phyloP scores from a whole-genome alignment of 352 stramenopile genomes.

The Halophytophthora polymorphica region DNA sequence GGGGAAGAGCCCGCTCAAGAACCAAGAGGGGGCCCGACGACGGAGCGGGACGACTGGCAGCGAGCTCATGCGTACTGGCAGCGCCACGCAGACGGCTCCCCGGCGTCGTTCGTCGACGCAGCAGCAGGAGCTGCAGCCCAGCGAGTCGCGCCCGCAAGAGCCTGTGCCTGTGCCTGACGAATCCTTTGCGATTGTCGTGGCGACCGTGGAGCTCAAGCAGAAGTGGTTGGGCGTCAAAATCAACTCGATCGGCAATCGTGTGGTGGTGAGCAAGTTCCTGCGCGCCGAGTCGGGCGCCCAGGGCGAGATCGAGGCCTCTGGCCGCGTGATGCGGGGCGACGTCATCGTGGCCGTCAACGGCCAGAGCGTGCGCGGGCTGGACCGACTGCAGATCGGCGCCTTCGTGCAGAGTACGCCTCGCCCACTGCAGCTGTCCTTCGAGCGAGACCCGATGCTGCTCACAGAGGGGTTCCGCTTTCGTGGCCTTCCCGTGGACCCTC shows the following conservation, averaged over 20 bases:
- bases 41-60: conserved; percentile 21
- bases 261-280: conserved; percentile 75
- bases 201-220: conserved; percentile 52
- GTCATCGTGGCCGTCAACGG: conserved; percentile 65
- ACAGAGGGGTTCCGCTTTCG: conserved; percentile 57
- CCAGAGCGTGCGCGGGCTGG: conserved; percentile 50
- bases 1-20: conserved; percentile 10
- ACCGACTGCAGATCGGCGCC: conserved; percentile 56
- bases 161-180: conserved; percentile 14
- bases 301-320: conserved; percentile 73
- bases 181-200: conserved; percentile 4
- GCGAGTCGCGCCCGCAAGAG: conserved; percentile 7
- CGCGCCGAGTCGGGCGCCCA: conserved; percentile 47
- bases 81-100: neutral
- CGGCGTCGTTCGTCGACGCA: conserved; percentile 1
- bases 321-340: conserved; percentile 52
- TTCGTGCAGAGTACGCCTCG: conserved; percentile 56
- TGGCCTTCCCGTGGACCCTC: conserved; percentile 42
- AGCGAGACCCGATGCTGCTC: conserved; percentile 44
- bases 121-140: neutral
- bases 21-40: conserved; percentile 9
- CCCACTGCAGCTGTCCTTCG: conserved; percentile 58
- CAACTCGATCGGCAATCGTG: conserved; percentile 65
- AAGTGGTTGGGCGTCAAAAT: conserved; percentile 80
- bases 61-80: neutral